Conservation (phyloP, 805 yeast species). For the Metschnikowia cerradonensis region DNA sequence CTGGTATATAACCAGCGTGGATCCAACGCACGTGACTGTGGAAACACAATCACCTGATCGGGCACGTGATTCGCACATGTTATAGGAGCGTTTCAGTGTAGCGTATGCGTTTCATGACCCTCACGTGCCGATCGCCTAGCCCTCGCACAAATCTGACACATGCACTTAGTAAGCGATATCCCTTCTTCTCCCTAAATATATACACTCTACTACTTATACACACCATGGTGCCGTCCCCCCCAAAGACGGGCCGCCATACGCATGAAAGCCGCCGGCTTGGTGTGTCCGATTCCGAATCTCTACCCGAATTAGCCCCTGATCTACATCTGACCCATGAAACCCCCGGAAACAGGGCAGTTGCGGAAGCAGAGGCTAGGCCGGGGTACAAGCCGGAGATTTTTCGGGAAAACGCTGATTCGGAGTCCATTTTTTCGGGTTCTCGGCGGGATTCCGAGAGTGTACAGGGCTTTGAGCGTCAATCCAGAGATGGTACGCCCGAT, state of each 20-base stretch:
- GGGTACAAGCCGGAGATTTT: neutral
- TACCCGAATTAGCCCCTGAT: neutral
- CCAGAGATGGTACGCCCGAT: neutral
- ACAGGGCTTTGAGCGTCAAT: neutral
- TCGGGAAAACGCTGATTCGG: neutral
- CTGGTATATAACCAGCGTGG: neutral
- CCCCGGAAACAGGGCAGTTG: neutral
- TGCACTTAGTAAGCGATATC: neutral
- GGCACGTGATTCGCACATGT: too few species aligned
- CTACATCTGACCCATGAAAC: neutral
- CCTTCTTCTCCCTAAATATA: neutral
- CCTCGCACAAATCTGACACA: constrained; percentile 6
- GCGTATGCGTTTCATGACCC: constrained; percentile 1
- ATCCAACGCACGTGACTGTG: neutral
- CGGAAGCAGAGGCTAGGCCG: neutral
- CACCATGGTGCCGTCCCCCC: neutral
- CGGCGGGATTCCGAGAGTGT: neutral
- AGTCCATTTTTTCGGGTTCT: neutral
- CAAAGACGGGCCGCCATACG: neutral
- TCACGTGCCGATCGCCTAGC: constrained; percentile 3
- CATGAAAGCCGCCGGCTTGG: neutral
- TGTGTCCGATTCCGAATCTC: neutral
- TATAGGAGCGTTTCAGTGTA: neutral
- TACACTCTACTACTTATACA: neutral
- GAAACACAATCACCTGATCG: neutral